Base-by-base conservation (phyloP, 2,329 filamentous ascomycete genomes). In the Aspergillus piperis region DNA sequence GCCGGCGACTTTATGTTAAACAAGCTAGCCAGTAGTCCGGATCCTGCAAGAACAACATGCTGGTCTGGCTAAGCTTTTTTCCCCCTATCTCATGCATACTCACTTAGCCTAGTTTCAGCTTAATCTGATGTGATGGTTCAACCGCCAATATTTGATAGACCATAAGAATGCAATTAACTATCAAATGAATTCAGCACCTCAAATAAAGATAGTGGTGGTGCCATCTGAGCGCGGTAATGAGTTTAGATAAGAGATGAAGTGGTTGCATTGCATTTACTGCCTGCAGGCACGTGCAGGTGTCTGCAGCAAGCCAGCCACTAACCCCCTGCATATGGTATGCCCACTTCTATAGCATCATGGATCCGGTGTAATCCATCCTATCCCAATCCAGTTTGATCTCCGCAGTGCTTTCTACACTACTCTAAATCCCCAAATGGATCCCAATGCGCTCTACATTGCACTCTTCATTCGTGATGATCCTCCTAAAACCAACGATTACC, bases 381-480 rank as follows among this genome's bases (percentile, higher is more conserved):
- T 48, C 41, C 39, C 11, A 19, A 49, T 38, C 23, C n/a, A 27
- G 10, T 13, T 13, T 51, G 23, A 5, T 23, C 13, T 32, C 41
- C 39, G 42, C 11, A 32, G 19, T 11, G 25, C 10, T 11, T 30
- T 23, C 5, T 19, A n/a, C 19, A 1, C 10, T 13, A 1, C 11
- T 36, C 10, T 44, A 3, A 10, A 56, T 59, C 38, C 41, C 19
- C 25, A 36, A 42, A 50, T 50, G 47, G 8, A 17, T 10, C 55
- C 54, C 21, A 62, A 64, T 30, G 61, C 57, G n/a, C 55, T 70
- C 21, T 71, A 68, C 57, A 66, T 73, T 21, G 59, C 64, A 19
- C 67, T 74, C 11, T 71, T 59, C 41, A 62, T 70, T 11, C 66
- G 66, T 5, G 59, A 65, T 2, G 64, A 73, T 39, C 70, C 68